Conservation (phyloP, 805 yeast genomes). For the Vanderwaltozyma yarrowii region DNA sequence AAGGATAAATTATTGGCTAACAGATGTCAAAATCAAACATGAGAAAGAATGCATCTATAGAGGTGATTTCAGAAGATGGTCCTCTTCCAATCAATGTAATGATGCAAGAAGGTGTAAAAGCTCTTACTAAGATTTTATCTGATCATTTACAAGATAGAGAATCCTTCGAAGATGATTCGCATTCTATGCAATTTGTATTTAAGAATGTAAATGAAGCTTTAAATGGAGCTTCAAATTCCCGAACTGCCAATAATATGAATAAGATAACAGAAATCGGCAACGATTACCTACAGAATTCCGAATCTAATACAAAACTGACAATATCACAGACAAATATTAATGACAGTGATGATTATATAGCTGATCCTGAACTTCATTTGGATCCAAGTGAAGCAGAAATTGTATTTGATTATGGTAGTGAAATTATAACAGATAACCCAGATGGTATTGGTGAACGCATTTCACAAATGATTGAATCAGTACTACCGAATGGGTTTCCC, state of each 20-base stretch:
- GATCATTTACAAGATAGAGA: constrained; percentile 21
- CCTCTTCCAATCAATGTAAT: constrained; percentile 24
- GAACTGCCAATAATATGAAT: background rate
- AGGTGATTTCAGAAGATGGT: constrained; percentile 19
- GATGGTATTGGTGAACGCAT: constrained; percentile 21
- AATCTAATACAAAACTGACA: background rate
- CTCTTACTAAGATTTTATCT: constrained; percentile 22
- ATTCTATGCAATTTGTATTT: constrained; percentile 18
- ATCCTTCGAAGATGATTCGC: constrained; percentile 9
- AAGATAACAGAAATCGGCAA: background rate
- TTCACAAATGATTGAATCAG: constrained; percentile 24
- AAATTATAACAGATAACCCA: constrained; percentile 17
- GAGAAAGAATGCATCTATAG: constrained; percentile 10
- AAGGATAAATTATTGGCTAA: background rate
- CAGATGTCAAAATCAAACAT: background rate
- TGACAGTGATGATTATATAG: background rate
- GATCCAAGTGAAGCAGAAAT: constrained; percentile 23
- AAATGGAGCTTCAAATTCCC: background rate
- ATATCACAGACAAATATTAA: background rate
- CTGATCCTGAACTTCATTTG: constrained; percentile 20
- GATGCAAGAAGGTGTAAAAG: constrained; percentile 30
- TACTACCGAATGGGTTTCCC: constrained; percentile 21
- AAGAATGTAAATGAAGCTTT: constrained; percentile 6
- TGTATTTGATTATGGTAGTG: constrained; percentile 25
- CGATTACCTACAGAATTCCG: too few species aligned